phyloP scores from a whole-genome alignment of 352 stramenopile species.

The Phytophthora crassamura region DNA sequence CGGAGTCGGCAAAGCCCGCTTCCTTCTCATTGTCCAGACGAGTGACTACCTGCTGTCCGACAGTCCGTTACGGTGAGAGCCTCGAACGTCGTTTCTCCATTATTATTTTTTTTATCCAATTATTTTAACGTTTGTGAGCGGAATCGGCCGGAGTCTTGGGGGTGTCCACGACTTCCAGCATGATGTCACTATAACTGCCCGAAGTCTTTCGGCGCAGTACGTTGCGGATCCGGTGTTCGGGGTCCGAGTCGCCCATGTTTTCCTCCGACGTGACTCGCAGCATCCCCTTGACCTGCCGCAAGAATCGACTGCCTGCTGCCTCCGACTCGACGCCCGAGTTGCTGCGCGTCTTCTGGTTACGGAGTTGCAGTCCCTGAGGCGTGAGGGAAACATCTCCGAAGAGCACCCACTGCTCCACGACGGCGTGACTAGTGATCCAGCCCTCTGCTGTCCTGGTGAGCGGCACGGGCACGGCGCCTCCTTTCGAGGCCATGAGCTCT shows the following conservation, averaged over 20 bases:
- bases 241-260: slow-evolving; percentile 63
- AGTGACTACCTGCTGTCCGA: slow-evolving; percentile 10
- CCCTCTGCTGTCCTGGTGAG: slow-evolving; percentile 76
- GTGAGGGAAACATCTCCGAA: slow-evolving; percentile 84
- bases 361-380: slow-evolving; percentile 56
- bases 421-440: slow-evolving; percentile 84
- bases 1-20: slow-evolving; percentile 24
- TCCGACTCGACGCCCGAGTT: slow-evolving; percentile 62
- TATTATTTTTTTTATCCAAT: slow-evolving; percentile 39
- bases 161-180: slow-evolving; percentile 72
- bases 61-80: slow-evolving; percentile 25
- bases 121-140: slow-evolving; percentile 33
- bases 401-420: slow-evolving; percentile 85
- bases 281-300: slow-evolving; percentile 55
- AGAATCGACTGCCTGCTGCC: slow-evolving; percentile 45
- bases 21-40: slow-evolving; percentile 24
- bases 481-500: slow-evolving; percentile 83
- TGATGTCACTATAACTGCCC: slow-evolving; percentile 84
- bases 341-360: slow-evolving; percentile 58
- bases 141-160: slow-evolving; percentile 49
- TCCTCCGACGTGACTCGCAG: slow-evolving; percentile 45
- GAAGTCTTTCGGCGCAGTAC: slow-evolving; percentile 69
- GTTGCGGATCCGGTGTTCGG: slow-evolving; percentile 78
- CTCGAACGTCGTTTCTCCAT: too few relatives aligned
- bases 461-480: slow-evolving; percentile 78